Evolutionary conservation across 179 eudicot genomes (phyloP).

Genomic region (Vitellaria paradoxa): DNA sequence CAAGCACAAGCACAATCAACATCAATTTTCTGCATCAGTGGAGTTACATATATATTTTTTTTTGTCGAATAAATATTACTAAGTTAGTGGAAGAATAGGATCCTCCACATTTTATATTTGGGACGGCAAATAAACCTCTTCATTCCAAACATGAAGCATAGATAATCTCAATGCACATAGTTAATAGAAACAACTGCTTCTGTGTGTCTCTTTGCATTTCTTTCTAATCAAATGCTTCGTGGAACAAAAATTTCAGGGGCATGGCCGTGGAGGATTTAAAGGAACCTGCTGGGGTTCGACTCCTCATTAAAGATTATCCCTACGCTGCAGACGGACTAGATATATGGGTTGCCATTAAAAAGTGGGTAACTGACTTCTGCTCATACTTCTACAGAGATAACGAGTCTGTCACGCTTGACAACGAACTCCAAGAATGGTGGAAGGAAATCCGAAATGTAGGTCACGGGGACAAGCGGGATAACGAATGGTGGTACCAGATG

Average conservation of each 20-base stretch:
- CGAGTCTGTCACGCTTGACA: conserved; percentile 30
- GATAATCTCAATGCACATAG: no score
- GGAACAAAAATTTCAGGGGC: conserved; percentile 10
- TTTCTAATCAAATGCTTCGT: not conserved
- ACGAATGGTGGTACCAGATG: conserved; percentile 62
- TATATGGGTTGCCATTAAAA: conserved; percentile 48
- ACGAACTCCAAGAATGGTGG: conserved; percentile 61
- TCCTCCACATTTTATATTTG: no score
- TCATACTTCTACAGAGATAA: conserved; percentile 37
- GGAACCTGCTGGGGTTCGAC: conserved; percentile 41
- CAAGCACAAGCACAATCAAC: not conserved
- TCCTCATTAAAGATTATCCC: conserved; percentile 49
- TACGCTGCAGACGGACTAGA: conserved; percentile 58
- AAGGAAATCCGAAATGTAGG: conserved; percentile 40
- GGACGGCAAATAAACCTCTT: no score
- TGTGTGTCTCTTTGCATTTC: no score
- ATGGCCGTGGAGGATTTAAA: conserved; percentile 34
- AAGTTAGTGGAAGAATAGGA: no score
- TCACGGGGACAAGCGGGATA: conserved; percentile 38
- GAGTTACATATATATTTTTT: no score
- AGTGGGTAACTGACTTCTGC: conserved; percentile 48
- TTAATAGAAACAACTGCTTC: no score
- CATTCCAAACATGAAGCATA: no score
- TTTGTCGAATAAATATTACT: no score
- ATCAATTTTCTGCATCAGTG: no score